Evolutionary conservation across 1,139 yeast species (phyloP).

Genomic region (Suhomyces bribrorum): DNA sequence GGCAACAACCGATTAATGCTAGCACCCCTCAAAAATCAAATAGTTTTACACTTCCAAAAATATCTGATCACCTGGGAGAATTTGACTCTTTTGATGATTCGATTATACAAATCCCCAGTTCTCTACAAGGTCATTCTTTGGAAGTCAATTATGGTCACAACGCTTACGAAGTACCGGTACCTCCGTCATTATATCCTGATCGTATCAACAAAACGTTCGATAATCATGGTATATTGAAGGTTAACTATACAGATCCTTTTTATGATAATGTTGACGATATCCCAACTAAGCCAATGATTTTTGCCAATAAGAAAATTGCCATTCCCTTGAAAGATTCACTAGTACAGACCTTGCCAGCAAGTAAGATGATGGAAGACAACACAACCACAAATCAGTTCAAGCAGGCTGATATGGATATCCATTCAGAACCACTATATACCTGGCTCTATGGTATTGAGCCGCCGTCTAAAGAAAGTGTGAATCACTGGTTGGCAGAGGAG

Average conservation of each 20-base stretch:
- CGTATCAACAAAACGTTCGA: slow-evolving; percentile 41
- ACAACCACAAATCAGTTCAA: background rate
- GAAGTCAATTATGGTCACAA: slow-evolving; percentile 3
- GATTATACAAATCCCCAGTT: slow-evolving; percentile 16
- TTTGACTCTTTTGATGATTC: background rate
- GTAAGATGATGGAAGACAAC: slow-evolving; percentile 12
- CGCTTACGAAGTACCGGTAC: slow-evolving; percentile 24
- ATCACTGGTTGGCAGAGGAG: slow-evolving; percentile 23
- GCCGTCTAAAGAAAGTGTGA: slow-evolving; percentile 29
- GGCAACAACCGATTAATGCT: too few species aligned
- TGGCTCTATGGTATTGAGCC: slow-evolving; percentile 37
- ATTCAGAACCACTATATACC: background rate
- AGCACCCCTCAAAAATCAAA: too few species aligned
- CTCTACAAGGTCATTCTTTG: slow-evolving; percentile 8
- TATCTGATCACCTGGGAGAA: background rate
- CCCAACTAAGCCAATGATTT: slow-evolving; percentile 55
- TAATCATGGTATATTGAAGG: slow-evolving; percentile 46
- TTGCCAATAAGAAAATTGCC: slow-evolving; percentile 65
- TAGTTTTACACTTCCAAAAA: background rate
- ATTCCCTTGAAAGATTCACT: slow-evolving; percentile 31
- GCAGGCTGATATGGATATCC: slow-evolving; percentile 1
- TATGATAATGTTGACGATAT: slow-evolving; percentile 56
- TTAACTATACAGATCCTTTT: slow-evolving; percentile 63
- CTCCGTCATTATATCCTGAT: slow-evolving; percentile 21
- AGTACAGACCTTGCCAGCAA: slow-evolving; percentile 17